Conservation (phyloP, 75 land plant genomes). For the Cupressus sempervirens region DNA sequence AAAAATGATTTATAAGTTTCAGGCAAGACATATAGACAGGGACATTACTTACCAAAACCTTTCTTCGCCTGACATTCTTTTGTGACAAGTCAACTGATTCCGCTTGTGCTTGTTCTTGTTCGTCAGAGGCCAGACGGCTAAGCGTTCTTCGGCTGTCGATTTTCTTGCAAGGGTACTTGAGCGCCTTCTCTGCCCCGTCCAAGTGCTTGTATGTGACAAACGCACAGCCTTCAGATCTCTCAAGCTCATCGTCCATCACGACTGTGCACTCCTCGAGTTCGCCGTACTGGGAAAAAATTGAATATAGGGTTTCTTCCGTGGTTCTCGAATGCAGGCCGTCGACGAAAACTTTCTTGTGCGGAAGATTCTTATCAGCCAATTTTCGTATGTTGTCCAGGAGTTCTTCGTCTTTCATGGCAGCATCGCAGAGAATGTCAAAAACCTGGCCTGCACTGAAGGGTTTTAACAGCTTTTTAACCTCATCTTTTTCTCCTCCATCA, state of each 20-base stretch:
- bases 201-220: constrained; percentile 48
- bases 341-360: constrained; percentile 54
- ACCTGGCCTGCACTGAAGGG: constrained; percentile 50
- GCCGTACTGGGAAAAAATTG: constrained; percentile 36
- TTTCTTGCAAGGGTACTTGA: constrained; percentile 61
- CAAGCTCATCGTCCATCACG: constrained; percentile 41
- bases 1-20: constrained; percentile 29
- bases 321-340: constrained; percentile 62
- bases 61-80: constrained; percentile 12
- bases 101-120: constrained; percentile 26
- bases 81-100: neutral
- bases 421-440: constrained; percentile 26
- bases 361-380: constrained; percentile 43
- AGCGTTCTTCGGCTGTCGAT: constrained; percentile 44
- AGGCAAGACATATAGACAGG: constrained; percentile 4
- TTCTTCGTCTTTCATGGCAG: constrained; percentile 21
- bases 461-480: constrained; percentile 33
- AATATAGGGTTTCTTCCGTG: constrained; percentile 24
- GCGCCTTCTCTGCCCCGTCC: constrained; percentile 37
- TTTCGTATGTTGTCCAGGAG: constrained; percentile 16
- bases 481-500: constrained; percentile 17
- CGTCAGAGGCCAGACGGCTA: constrained; percentile 53
- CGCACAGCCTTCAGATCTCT: constrained; percentile 55
- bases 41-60: constrained; percentile 8
- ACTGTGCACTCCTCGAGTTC: constrained; percentile 56